Percentiles rank a stretch among this genome's conserved stretches.
Evolutionary conservation across 208 protist genomes (phyloP).

Genomic region (Phytomonas sp.): DNA sequence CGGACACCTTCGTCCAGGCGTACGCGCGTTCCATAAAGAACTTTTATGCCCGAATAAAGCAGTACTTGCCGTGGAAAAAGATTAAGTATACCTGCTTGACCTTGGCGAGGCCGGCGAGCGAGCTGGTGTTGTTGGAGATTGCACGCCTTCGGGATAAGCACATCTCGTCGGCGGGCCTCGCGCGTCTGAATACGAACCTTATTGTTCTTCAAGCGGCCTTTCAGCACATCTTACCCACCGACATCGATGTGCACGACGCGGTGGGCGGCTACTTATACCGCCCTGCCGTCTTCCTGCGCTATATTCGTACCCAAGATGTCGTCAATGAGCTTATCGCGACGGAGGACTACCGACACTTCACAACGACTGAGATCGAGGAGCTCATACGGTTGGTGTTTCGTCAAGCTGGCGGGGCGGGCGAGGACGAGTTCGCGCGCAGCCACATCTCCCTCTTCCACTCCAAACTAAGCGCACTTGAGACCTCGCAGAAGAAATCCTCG

Average conservation of each 20-base stretch:
- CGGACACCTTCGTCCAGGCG: constrained; percentile 80
- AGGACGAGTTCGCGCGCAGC: constrained; percentile 35
- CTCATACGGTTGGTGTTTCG: constrained; percentile 77
- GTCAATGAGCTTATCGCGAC: constrained; percentile 72
- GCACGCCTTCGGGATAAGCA: constrained; percentile 75
- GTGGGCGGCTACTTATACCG: constrained; percentile 54
- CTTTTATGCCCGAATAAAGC: constrained; percentile 59
- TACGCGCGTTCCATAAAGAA: constrained; percentile 64
- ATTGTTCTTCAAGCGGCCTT: constrained; percentile 70
- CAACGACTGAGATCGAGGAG: constrained; percentile 53
- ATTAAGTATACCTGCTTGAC: constrained; percentile 70
- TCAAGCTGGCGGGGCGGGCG: constrained; percentile 49
- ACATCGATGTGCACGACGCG: constrained; percentile 57
- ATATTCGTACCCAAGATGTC: constrained; percentile 72
- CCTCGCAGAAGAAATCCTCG: constrained; percentile 4
- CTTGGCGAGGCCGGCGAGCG: constrained; percentile 57
- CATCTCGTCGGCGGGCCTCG: constrained; percentile 53
- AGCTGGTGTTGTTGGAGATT: constrained; percentile 69
- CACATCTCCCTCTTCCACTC: constrained; percentile 48
- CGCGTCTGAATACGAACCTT: constrained; percentile 52
- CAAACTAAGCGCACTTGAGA: constrained; percentile 29
- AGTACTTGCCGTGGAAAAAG: constrained; percentile 48
- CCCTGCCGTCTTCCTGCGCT: constrained; percentile 62
- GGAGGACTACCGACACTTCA: constrained; percentile 60
- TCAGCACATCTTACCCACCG: constrained; percentile 60